Base-by-base conservation (phyloP, 2,329 filamentous ascomycete genomes). In the Trichoderma atrobrunneum region DNA sequence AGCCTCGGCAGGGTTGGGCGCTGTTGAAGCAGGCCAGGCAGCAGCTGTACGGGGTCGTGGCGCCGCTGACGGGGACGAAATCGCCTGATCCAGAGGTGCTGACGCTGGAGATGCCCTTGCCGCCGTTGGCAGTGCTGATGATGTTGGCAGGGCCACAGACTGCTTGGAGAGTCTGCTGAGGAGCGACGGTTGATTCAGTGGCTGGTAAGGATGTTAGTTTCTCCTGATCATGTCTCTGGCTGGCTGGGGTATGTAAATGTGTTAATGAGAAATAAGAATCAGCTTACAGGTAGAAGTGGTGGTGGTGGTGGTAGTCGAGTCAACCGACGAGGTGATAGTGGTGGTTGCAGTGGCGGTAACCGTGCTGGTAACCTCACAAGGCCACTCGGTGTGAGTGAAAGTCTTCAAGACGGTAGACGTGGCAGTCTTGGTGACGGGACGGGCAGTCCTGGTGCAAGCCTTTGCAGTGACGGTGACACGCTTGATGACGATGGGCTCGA, bases 401-500 rank as follows among this genome's bases (percentile, higher is more conserved):
- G 60, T 71, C 69, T 65, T 36, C 11, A n/a, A 21, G 18, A 71
- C 28, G 10, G 69, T 71, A 2, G 18, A 36, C 11, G 60, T 71
- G 61, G 65, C 59, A 1, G 69, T 65, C 34, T 34, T 57, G 24
- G 61, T 65, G 34, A 26, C 48, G 48, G 60, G 69, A 34, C 34
- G 51, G 51, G 62, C 60, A 26, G 69, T 71, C n/a, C n/a, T 34
- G 10, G 69, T 71, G 61, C 26, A 24, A 18, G 69, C 21, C 32
- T 65, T 60, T 34, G 69, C 69, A 24, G 69, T 71, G 24, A 34
- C 32, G 2, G 69, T 71, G 28, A 65, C 61, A 7, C 48, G 48
- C 69, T 71, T 65, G 61, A 65, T 28, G 39, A 65, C 48, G 34
- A 65, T 32, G 34, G 34, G 69, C 51, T 71, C 62, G n/a, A 71